These are phyloP conservation scores for Erythrophleum fordii DNA, from an alignment of 306 rosid species.

Conservation along the genomic window DNA sequence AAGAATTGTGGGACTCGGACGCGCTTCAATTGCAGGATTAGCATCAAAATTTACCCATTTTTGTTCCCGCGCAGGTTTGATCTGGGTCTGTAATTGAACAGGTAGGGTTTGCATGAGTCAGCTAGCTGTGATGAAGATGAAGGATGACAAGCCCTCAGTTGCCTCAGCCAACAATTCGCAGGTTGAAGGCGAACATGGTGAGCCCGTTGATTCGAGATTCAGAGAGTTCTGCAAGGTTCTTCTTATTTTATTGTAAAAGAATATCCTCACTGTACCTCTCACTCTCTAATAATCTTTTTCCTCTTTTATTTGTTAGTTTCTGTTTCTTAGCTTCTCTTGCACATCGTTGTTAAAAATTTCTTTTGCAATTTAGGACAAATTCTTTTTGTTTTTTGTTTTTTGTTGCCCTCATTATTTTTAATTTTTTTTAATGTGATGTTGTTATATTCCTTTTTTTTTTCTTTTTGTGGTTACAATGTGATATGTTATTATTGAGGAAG, in stretches of 20 bases:
- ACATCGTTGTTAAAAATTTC: not conserved
- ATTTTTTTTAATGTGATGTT: not conserved
- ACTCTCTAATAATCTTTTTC: not conserved
- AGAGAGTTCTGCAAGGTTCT: constrained; percentile 71
- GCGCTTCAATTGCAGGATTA: not conserved
- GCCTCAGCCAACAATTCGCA: constrained; percentile 28
- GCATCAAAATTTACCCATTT: not conserved
- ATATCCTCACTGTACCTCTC: not conserved
- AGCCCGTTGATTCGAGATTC: constrained; percentile 61
- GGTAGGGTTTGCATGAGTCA: constrained; percentile 56
- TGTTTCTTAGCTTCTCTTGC: not conserved
- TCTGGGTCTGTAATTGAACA: constrained; percentile 9
- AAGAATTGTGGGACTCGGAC: not conserved
- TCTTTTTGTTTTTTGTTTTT: not conserved
- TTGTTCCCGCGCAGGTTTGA: constrained; percentile 7
- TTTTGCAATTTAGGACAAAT: not conserved
- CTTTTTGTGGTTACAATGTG: too few species aligned
- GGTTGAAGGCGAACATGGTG: constrained; percentile 34
- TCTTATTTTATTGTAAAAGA: not conserved
- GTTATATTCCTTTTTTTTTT: too few species aligned
- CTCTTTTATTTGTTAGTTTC: not conserved
- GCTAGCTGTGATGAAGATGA: constrained; percentile 54
- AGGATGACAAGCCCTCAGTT: constrained; percentile 48
- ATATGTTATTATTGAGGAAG: too few species aligned
- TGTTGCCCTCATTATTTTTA: not conserved